Evolutionary conservation across 306 rosid species (phyloP).

Genomic region (Phaseolus lunatus): DNA sequence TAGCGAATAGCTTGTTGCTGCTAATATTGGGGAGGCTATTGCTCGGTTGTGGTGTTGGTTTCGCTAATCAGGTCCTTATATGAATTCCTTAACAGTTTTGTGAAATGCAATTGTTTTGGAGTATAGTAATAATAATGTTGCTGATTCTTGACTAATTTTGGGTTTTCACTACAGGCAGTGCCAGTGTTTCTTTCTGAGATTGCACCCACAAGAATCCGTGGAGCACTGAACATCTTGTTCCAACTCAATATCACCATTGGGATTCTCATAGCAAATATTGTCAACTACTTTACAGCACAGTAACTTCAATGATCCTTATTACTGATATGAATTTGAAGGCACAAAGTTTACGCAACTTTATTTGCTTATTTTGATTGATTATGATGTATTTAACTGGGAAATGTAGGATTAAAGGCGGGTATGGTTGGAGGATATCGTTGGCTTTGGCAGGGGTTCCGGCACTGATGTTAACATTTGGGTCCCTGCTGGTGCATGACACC

Average conservation of each 20-base stretch:
- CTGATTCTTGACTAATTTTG: background rate
- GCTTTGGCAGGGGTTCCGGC: constrained; percentile 66
- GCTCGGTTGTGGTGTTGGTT: constrained; percentile 88
- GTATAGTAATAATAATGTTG: background rate
- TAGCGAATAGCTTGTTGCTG: constrained; percentile 52
- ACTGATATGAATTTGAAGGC: background rate
- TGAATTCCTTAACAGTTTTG: background rate
- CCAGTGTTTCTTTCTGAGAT: constrained; percentile 78
- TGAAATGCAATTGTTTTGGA: background rate
- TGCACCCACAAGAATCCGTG: constrained; percentile 73
- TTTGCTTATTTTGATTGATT: background rate
- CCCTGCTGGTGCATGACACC: constrained; percentile 57
- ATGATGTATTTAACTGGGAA: background rate
- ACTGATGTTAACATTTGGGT: constrained; percentile 46
- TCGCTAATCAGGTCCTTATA: constrained; percentile 66
- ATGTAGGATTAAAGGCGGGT: constrained; percentile 57
- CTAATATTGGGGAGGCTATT: constrained; percentile 69
- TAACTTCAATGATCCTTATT: constrained; percentile 30
- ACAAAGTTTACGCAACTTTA: background rate
- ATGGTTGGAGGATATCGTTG: constrained; percentile 78
- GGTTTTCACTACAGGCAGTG: constrained; percentile 51
- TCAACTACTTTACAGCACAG: constrained; percentile 61
- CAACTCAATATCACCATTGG: constrained; percentile 72
- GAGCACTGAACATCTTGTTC: constrained; percentile 73
- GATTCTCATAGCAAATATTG: constrained; percentile 65